Percentiles rank a stretch among this genome's conserved stretches.
Conservation (phyloP, 805 yeast genomes). For the Ogataea sp. region DNA sequence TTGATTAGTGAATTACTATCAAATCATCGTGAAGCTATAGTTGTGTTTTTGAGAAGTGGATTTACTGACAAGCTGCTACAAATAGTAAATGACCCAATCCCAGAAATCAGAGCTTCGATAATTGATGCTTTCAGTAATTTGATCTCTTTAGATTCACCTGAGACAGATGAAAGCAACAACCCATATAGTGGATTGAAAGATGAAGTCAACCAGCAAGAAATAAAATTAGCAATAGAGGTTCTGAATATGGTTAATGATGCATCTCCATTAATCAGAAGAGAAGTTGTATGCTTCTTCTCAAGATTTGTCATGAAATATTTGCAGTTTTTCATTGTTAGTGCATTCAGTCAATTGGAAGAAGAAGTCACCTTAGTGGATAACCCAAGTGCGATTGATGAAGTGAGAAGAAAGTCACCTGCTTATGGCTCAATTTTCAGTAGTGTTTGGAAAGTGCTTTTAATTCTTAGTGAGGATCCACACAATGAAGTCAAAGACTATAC, state of each 20-base stretch:
- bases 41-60: conserved; percentile 59
- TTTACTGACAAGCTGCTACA: conserved; percentile 46
- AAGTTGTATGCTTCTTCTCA: conserved; percentile 70
- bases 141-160: conserved; percentile 35
- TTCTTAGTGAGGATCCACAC: conserved; percentile 83
- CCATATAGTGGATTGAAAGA: conserved; percentile 12
- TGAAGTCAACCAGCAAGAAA: conserved; percentile 59
- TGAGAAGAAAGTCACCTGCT: conserved; percentile 64
- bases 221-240: conserved; percentile 60
- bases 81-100: conserved; percentile 79
- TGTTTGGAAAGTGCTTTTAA: conserved; percentile 77
- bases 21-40: conserved; percentile 65
- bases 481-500: conserved; percentile 69
- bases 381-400: conserved; percentile 52
- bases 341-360: conserved; percentile 76
- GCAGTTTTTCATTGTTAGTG: conserved; percentile 75
- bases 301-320: conserved; percentile 62
- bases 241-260: conserved; percentile 75
- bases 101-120: conserved; percentile 88
- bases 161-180: conserved; percentile 24
- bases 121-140: conserved; percentile 66
- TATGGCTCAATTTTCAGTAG: conserved; percentile 83
- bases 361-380: conserved; percentile 63
- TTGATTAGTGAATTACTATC: conserved; percentile 72
- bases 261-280: conserved; percentile 81